These are phyloP conservation scores for Tilletia caries DNA, from an alignment of 1,284 basidiomycete species.

Conservation along the genomic window DNA sequence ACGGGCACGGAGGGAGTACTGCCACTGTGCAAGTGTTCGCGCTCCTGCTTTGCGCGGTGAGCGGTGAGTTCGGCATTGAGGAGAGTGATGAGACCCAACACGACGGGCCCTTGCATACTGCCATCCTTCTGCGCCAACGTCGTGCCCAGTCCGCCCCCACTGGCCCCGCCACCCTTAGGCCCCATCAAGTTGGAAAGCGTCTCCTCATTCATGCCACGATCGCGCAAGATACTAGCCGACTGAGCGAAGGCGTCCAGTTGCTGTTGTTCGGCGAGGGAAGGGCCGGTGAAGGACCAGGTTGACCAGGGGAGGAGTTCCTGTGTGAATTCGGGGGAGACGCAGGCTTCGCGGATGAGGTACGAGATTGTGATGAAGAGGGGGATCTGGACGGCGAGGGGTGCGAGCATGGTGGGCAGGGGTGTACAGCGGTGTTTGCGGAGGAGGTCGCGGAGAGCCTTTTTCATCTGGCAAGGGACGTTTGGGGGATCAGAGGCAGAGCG, in stretches of 20 bases:
- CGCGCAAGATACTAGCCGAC: constrained; percentile 34
- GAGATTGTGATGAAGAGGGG: constrained; percentile 45
- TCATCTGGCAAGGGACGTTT: constrained; percentile 18
- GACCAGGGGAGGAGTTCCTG: constrained; percentile 47
- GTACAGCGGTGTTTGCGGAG: constrained; percentile 36
- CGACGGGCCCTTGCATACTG: constrained; percentile 43
- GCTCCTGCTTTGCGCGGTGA: constrained; percentile 19
- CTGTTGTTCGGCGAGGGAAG: constrained; percentile 32
- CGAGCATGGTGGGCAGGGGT: constrained; percentile 36
- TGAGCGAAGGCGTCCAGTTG: constrained; percentile 30
- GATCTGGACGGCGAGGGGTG: constrained; percentile 38
- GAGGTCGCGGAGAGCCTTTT: constrained; percentile 32
- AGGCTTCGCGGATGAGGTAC: constrained; percentile 35
- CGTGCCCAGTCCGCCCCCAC: constrained; percentile 25
- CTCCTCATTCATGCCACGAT: constrained; percentile 40
- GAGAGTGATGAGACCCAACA: constrained; percentile 42
- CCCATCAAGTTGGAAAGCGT: constrained; percentile 32
- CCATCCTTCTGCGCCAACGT: constrained; percentile 41
- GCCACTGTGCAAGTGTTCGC: neutral
- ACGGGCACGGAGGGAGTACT: neutral
- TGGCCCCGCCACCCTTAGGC: constrained; percentile 24
- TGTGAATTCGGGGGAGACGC: constrained; percentile 28
- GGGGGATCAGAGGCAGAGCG: no score
- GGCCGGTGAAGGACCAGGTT: constrained; percentile 22
- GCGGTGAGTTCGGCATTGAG: constrained; percentile 40